phyloP scores from a whole-genome alignment of 2,329 filamentous ascomycete species.

The Fusarium scirpi region DNA sequence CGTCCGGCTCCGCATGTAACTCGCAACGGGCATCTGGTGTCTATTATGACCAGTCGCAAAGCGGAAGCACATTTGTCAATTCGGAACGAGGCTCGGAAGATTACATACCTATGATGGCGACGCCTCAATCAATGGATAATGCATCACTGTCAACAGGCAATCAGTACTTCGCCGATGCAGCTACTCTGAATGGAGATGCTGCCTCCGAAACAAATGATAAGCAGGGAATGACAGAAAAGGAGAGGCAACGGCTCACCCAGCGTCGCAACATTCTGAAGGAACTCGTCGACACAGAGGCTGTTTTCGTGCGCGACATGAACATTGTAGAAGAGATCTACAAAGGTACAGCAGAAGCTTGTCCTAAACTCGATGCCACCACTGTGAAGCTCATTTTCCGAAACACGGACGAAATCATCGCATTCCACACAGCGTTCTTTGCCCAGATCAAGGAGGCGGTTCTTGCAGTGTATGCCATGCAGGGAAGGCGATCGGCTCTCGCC shows the following conservation, averaged over 20 bases:
- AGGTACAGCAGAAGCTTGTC: constrained; percentile 85
- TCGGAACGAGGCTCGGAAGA: constrained; percentile 62
- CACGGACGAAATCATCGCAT: constrained; percentile 87
- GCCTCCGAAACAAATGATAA: constrained; percentile 54
- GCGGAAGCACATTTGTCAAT: constrained; percentile 56
- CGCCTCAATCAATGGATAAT: constrained; percentile 61
- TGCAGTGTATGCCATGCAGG: constrained; percentile 79
- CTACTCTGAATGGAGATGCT: constrained; percentile 54
- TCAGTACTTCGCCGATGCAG: constrained; percentile 53
- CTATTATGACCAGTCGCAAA: constrained; percentile 55
- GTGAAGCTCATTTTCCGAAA: constrained; percentile 94
- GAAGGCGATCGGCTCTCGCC: constrained; percentile 56
- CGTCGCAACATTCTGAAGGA: constrained; percentile 90
- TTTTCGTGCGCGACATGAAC: constrained; percentile 95
- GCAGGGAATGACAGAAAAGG: constrained; percentile 61
- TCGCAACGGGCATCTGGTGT: constrained; percentile 59
- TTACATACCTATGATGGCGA: constrained; percentile 57
- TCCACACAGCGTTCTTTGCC: constrained; percentile 83
- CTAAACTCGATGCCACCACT: constrained; percentile 83
- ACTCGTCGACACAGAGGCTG: constrained; percentile 90
- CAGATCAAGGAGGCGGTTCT: constrained; percentile 83
- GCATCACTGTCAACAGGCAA: constrained; percentile 59
- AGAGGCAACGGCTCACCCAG: constrained; percentile 79
- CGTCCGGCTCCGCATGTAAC: constrained; percentile 52
- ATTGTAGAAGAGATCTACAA: constrained; percentile 98